Conservation (phyloP, 257 asterid species). For the Solanum rostratum region DNA sequence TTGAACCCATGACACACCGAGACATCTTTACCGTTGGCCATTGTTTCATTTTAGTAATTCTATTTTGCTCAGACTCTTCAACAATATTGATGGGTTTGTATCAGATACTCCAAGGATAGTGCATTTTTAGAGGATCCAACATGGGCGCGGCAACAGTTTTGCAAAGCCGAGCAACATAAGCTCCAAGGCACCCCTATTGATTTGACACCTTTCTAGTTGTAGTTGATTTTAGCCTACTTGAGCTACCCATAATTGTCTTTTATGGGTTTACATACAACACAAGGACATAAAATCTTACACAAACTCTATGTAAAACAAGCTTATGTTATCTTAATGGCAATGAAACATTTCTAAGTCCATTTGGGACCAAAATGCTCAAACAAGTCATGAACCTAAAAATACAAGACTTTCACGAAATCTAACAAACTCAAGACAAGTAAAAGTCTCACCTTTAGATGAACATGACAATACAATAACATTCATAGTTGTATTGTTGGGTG, state of each 20-base stretch:
- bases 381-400: background rate
- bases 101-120: background rate
- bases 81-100: background rate
- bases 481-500: slow-evolving; percentile 76
- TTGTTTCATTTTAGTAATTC: background rate
- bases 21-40: background rate
- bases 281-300: background rate
- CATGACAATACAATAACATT: slow-evolving; percentile 57
- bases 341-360: background rate
- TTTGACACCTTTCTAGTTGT: background rate
- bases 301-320: background rate
- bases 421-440: background rate
- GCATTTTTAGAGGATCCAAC: background rate
- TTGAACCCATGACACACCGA: background rate
- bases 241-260: background rate
- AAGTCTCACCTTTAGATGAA: slow-evolving; percentile 40
- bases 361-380: background rate
- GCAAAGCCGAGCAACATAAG: background rate
- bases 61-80: background rate
- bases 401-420: background rate
- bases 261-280: background rate
- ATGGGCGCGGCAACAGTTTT: background rate
- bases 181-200: background rate
- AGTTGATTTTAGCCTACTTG: background rate
- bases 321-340: background rate